A percentile compares a stretch with the other conserved stretches of the same genome.
Conservation (phyloP, 73 alveolate species). For the Paramecium sexaurelia region DNA sequence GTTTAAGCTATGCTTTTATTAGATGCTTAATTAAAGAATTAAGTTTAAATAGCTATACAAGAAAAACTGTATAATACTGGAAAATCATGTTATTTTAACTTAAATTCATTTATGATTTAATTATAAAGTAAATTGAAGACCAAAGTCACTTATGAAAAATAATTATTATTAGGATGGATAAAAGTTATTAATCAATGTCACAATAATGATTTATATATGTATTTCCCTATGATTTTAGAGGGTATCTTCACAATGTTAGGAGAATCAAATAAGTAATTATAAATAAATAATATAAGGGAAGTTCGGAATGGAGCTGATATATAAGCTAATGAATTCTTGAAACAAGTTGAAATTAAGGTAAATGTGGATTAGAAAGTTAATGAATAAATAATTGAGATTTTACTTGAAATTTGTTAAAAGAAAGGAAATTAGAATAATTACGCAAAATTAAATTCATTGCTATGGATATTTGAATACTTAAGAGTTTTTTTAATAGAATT, state of each 20-base stretch:
- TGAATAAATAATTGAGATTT: constrained; percentile 43
- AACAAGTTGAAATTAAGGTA: constrained; percentile 14
- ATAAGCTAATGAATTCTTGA: constrained; percentile 33
- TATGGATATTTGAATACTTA: constrained; percentile 55
- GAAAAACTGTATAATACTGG: not conserved
- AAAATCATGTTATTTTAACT: not conserved
- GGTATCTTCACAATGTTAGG: constrained; percentile 54
- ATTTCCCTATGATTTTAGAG: constrained; percentile 7
- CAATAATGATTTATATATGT: constrained; percentile 21
- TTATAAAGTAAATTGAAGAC: constrained; percentile 28
- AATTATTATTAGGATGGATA: constrained; percentile 19
- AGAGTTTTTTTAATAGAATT: constrained; percentile 46
- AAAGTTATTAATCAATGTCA: not conserved
- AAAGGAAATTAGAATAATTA: constrained; percentile 44
- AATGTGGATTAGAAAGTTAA: constrained; percentile 8
- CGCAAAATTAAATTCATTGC: constrained; percentile 25
- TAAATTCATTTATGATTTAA: not conserved
- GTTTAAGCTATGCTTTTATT: not conserved
- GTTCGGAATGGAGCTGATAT: constrained; percentile 26
- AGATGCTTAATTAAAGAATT: not conserved
- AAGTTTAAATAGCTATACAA: not conserved
- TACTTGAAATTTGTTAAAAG: not conserved
- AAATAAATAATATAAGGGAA: not conserved
- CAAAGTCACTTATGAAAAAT: not conserved
- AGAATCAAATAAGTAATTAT: constrained; percentile 42